Base-by-base conservation (phyloP, 768 basidiomycete species). In the Tubosaeta sp. region DNA sequence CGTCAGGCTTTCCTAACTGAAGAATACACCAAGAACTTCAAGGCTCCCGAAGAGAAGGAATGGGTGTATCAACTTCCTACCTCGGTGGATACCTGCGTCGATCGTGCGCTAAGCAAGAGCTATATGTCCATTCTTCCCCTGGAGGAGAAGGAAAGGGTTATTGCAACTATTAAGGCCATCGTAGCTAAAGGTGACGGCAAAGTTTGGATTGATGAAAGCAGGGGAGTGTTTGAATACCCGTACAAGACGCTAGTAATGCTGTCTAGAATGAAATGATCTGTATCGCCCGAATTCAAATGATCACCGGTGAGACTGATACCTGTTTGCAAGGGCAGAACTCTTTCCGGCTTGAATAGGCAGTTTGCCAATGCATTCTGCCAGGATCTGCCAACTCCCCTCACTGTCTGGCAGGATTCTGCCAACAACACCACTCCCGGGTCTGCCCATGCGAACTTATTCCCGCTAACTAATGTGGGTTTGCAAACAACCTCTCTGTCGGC, bases 21-120 rank as follows among this genome's bases (percentile, higher is more conserved):
- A 1, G 73, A 78, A 10, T 95, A 93, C 67, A 59, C 71, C 48
- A 63, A 70, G 40, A 66, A 68, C 49, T 96, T 94, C 68, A 66
- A 79, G 49, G 65, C 77, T 3, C 82, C 77, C 1, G 69, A 82
- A 52, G 82, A 88, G 61, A 73, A 76, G 54, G 60, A 68, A 25
- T 87, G 81, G 76, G 51, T 61, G 1, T 84, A 84, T 59, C 59
- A 67, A 6, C 65, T 87, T 11, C 71, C 73, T 7, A 75, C 79
- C 1, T 83, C 79, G 2, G 70, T 76, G 29, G 73, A 87, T 11
- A 72, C 72, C 18, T 82, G 78, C 7, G 69, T 89, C 32, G 74
- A 90, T 47, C 74, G 93, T 44, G 84, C 84, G 2, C 73, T 75
- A 51, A 91, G 84, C 69, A 96, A 95, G 73, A 93, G 90, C 57